phyloP scores from a whole-genome alignment of 495 filamentous ascomycete genomes.

The Penicillium manginii region DNA sequence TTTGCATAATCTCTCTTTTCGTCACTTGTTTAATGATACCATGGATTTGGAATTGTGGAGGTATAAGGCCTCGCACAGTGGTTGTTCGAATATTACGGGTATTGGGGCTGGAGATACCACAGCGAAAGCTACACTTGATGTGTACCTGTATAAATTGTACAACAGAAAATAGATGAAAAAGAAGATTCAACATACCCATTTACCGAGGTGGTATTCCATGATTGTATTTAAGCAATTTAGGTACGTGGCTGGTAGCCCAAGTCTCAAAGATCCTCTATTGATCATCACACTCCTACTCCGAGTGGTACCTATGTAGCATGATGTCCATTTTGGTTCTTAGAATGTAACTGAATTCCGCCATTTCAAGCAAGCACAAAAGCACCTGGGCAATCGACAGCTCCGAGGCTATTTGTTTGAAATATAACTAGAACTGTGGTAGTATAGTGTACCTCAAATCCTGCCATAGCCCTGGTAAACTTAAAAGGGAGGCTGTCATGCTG shows the following conservation, averaged over 20 bases:
- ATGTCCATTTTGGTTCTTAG: no score
- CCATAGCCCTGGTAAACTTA: no score
- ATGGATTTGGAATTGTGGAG: constrained; percentile 24
- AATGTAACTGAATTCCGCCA: no score
- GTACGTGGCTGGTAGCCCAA: no score
- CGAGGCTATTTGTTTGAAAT: not conserved
- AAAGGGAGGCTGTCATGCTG: no score
- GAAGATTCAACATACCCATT: not conserved
- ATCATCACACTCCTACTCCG: no score
- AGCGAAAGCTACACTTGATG: constrained; percentile 14
- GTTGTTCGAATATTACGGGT: constrained; percentile 4
- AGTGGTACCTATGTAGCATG: no score
- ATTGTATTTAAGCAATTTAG: no score
- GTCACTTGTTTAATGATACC: constrained; percentile 35
- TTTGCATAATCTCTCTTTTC: constrained; percentile 18
- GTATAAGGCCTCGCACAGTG: constrained; percentile 13
- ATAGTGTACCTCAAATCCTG: no score
- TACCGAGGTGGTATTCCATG: no score
- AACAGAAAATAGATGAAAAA: constrained; percentile 1
- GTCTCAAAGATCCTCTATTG: no score
- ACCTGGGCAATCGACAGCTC: not conserved
- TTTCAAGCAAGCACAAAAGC: not conserved
- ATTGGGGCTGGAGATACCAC: constrained; percentile 6
- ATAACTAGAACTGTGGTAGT: no score
- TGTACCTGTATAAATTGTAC: constrained; percentile 25